phyloP scores from a whole-genome alignment of 1,284 basidiomycete genomes.

The Cryptococcus sp. region DNA sequence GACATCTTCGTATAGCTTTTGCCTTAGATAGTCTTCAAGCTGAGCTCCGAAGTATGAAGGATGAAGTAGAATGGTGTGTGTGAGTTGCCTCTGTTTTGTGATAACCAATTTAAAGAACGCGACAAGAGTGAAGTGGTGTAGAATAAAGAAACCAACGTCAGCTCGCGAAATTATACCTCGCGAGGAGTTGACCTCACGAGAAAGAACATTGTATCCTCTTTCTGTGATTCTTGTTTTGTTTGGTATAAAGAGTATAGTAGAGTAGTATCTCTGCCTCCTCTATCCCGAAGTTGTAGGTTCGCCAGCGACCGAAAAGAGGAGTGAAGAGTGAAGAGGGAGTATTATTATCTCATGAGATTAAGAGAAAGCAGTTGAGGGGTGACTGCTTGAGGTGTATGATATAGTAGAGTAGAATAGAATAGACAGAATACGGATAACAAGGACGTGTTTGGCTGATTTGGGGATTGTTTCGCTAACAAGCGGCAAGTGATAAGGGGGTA shows the following conservation, averaged over 20 bases:
- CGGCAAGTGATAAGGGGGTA: too few relatives aligned
- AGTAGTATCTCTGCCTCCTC: too few relatives aligned
- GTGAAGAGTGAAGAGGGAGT: too few relatives aligned
- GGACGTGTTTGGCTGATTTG: too few relatives aligned
- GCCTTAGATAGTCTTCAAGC: conserved; percentile 86
- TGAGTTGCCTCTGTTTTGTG: conserved; percentile 89
- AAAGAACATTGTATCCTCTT: conserved; percentile 45
- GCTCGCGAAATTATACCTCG: conserved; percentile 11
- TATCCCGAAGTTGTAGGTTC: neutral
- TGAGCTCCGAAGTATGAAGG: conserved; percentile 97
- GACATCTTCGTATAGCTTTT: conserved; percentile 91
- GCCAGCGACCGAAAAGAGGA: too few relatives aligned
- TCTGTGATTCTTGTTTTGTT: conserved; percentile 1
- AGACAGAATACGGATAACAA: too few relatives aligned
- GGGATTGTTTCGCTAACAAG: too few relatives aligned
- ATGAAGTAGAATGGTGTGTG: conserved; percentile 91
- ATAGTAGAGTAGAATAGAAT: too few relatives aligned
- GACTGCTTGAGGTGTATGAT: too few relatives aligned
- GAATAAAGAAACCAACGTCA: conserved; percentile 20
- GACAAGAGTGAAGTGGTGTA: conserved; percentile 1
- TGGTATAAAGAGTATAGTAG: too few relatives aligned
- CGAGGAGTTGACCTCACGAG: conserved; percentile 38
- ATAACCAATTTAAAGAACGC: conserved; percentile 4
- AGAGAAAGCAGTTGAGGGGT: too few relatives aligned
- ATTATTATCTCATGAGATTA: too few relatives aligned